Evolutionary conservation across 352 stramenopile species (phyloP), one percentile per base, ranked within the genome.

Genomic region (Globisporangium solare): DNA sequence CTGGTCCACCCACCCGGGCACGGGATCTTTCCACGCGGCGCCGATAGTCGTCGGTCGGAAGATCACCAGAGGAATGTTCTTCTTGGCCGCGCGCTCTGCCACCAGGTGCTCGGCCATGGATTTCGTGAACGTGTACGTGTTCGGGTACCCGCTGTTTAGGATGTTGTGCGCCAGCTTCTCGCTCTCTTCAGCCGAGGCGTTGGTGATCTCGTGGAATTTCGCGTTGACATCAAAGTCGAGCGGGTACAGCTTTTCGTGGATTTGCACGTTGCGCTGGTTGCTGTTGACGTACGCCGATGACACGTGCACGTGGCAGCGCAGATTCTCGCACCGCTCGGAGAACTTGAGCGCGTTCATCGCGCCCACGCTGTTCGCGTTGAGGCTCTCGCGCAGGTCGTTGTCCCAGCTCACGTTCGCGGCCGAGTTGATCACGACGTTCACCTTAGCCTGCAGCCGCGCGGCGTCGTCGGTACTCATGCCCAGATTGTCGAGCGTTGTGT

Each of bases 61-160:
- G 43, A 95, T 85, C 24, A 91, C 70, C 20, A 95, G 55, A 17
- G 83, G 83, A 7, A 93, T 71, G 24, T 6, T 35, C 27, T 14
- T 8, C 2, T 42, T 18, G 1, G 56, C 57, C 6, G 81, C 54
- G 51, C 80, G 67, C 60, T 74, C 64, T 45, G 79, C 62, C 21
- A 93, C 47, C 27, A 95, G 54, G 37, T 89, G 77, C 67, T 95
- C 86, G 45, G 84, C 83, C 77, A 95, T 94, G 15, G 83, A 90
- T 66, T 96, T 94, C 60, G 85, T 95, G 0, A 96, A 76, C 20
- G 81, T 84, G 66, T 94, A 96, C 45, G 83, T 95, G 66, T 95
- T 96, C 6, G 85, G 83, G 69, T 93, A 96, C 22, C 27, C 27
- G 27, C 80, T 90, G 24, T 85, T 80, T 57, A 94, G 90, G 31